Percentiles rank a stretch among this genome's conserved stretches.
Conservation (phyloP, 805 yeast species). For the Lipomyces sp. region DNA sequence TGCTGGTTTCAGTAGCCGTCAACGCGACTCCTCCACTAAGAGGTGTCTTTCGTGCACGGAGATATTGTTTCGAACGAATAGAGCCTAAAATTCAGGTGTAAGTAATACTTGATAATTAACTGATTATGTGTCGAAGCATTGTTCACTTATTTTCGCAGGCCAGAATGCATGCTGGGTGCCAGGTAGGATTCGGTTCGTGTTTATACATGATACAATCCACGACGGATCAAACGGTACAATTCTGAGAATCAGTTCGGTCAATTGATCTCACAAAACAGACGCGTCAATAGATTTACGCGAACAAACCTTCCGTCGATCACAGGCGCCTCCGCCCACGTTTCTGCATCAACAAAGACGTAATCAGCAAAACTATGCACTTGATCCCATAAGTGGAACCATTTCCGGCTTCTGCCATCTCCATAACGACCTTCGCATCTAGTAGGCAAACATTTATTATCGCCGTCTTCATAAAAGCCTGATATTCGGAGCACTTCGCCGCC, state of each 20-base stretch:
- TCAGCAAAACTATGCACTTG: neutral
- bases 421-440: neutral
- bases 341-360: conserved; percentile 14
- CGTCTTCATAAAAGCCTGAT: conserved; percentile 2
- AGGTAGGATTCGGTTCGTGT: neutral
- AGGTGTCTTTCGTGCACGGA: neutral
- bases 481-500: conserved; percentile 10
- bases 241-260: conserved; percentile 3
- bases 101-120: neutral
- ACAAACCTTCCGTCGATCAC: conserved; percentile 7
- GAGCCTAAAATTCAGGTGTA: neutral
- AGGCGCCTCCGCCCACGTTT: neutral
- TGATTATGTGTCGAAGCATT: neutral
- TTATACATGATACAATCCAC: conserved; percentile 9
- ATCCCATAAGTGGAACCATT: neutral
- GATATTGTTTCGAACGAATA: neutral
- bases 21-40: neutral
- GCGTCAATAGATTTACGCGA: neutral
- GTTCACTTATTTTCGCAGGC: conserved; percentile 5
- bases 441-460: neutral
- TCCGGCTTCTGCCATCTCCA: conserved; percentile 3
- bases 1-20: neutral
- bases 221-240: conserved; percentile 13
- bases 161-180: conserved; percentile 10
- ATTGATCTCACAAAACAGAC: neutral